A percentile compares a stretch with the other conserved stretches of the same genome.
Conservation (phyloP, 1,139 yeast species). For the Blastobotrys illinoisensis region DNA sequence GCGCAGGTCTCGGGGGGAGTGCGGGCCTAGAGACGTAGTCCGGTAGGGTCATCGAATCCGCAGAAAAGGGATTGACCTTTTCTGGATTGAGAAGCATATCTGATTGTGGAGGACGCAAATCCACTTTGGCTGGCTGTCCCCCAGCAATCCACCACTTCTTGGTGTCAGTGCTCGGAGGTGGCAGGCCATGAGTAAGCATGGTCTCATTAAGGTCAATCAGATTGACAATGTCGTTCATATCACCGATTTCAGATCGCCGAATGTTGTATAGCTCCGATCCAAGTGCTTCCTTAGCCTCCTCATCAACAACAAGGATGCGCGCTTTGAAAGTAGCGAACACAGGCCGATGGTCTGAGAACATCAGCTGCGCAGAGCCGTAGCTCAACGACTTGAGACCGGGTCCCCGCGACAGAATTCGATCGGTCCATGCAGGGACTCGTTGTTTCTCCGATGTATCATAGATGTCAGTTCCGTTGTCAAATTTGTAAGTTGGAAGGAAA, state of each 20-base stretch:
- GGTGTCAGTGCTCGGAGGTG: conserved; percentile 82
- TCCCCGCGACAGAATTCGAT: conserved; percentile 60
- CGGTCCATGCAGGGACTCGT: conserved; percentile 97
- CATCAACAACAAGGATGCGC: conserved; percentile 64
- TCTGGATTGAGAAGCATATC: conserved; percentile 58
- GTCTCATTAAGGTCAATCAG: conserved; percentile 32
- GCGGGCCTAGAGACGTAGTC: conserved; percentile 26
- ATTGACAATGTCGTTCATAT: conserved; percentile 32
- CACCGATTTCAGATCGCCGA: conserved; percentile 36
- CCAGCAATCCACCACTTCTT: conserved; percentile 90
- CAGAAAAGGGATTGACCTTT: conserved; percentile 60
- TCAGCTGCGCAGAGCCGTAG: conserved; percentile 59
- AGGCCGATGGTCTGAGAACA: conserved; percentile 91
- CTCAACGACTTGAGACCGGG: conserved; percentile 53
- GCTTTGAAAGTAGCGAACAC: conserved; percentile 76
- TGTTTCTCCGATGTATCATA: conserved; percentile 91
- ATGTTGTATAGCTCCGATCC: conserved; percentile 52
- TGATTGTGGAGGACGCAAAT: conserved; percentile 36
- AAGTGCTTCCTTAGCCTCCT: conserved; percentile 50
- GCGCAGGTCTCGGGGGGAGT: conserved; percentile 20
- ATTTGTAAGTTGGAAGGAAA: conserved; percentile 90
- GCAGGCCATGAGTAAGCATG: conserved; percentile 44
- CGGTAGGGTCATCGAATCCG: conserved; percentile 15
- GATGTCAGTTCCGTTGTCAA: conserved; percentile 75
- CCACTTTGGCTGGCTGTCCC: conserved; percentile 68